Base-by-base conservation (phyloP, 345 rosid genomes). In the Turritis glabra region DNA sequence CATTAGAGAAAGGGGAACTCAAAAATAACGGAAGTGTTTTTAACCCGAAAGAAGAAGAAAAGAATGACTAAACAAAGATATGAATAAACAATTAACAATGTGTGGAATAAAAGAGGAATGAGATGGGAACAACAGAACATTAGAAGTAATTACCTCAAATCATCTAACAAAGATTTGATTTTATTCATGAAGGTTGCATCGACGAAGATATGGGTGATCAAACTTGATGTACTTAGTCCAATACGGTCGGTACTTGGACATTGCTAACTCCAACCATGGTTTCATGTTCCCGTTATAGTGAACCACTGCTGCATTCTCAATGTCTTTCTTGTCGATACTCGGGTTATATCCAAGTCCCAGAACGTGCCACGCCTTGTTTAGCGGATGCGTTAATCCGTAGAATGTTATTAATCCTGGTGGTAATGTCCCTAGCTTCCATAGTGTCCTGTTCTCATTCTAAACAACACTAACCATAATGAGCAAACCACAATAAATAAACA, bases 211-310 rank as follows among this genome's bases (percentile, higher is more conserved):
- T 12, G 95, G 95, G 82, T 96, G 97, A 78, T 96, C 89, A 65
- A 80, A 92, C 79, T 90, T 96, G 71, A 96, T 84, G 80, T 90
- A 90, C 78, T 85, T 92, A 69, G 90, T 86, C 99, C 99, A 96
- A 78, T 87, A 90, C 11, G 88, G 69, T 58, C 98, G 86, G 66
- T 96, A 96, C 69, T 89, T 96, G 29, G 98, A 84, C 98, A 96
- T 96, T 6, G 98, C 93, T 60, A 96, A 75, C 85, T 96, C 99
- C 64, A 96, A 84, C 99, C 99, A 96, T 1, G 99, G 99, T 81
- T 96, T 96, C 99, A 96, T 96, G 84, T 96, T 96, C 74, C 98
- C 99, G 41, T 96, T 96, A 72, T 96, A 96, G 77, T 96, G 99
- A 64, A 96, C 44, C 46, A 96, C 99, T 14, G 98, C 97, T 47